These are phyloP conservation scores for Ogataea naganishii DNA, from an alignment of 805 yeast genomes.

Conservation along the genomic window DNA sequence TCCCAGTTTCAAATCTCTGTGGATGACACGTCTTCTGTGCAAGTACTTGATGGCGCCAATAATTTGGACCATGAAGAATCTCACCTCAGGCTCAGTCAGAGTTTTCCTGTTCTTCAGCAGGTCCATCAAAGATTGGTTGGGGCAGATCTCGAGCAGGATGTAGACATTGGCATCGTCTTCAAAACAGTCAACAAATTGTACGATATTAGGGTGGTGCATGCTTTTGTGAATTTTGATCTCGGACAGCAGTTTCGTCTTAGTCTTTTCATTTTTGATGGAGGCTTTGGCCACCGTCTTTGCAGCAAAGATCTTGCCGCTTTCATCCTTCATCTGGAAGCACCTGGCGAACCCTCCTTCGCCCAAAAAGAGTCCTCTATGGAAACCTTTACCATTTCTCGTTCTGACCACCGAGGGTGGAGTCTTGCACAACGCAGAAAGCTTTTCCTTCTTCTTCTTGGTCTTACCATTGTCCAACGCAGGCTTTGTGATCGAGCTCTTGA, in stretches of 20 bases:
- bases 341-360: slow-evolving; percentile 99
- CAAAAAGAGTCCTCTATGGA: slow-evolving; percentile 79
- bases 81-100: slow-evolving; percentile 87
- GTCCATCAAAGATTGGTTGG: slow-evolving; percentile 92
- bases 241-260: slow-evolving; percentile 75
- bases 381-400: slow-evolving; percentile 80
- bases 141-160: slow-evolving; percentile 88
- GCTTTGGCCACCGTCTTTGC: slow-evolving; percentile 98
- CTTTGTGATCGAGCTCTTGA: slow-evolving; percentile 26
- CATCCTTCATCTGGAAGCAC: slow-evolving; percentile 94
- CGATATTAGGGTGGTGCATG: slow-evolving; percentile 82
- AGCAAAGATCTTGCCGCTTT: slow-evolving; percentile 79
- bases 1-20: slow-evolving; percentile 92
- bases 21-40: slow-evolving; percentile 88
- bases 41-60: slow-evolving; percentile 90
- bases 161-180: slow-evolving; percentile 95
- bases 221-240: slow-evolving; percentile 94
- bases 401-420: slow-evolving; percentile 94
- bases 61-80: slow-evolving; percentile 83
- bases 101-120: slow-evolving; percentile 74
- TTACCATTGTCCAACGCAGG: slow-evolving; percentile 13
- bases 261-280: slow-evolving; percentile 84
- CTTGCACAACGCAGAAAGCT: slow-evolving; percentile 82
- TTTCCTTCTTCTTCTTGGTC: slow-evolving; percentile 72
- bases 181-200: slow-evolving; percentile 90